Conservation (phyloP, 176 grass and related monocot species). For the Aegilops sharonensis region DNA sequence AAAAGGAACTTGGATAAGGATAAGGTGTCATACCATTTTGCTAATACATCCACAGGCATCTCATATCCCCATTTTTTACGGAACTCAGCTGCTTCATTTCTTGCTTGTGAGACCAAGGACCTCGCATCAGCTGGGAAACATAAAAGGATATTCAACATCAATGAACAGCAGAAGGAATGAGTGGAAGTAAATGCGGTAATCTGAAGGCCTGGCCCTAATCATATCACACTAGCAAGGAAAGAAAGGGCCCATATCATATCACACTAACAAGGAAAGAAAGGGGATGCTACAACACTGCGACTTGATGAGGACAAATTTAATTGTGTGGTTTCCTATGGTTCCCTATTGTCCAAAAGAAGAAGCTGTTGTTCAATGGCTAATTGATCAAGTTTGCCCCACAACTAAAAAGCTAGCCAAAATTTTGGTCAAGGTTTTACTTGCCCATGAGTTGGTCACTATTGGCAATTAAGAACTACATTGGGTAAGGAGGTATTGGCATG, state of each 20-base stretch:
- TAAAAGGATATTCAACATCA: neutral
- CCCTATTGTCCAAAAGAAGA: neutral
- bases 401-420: neutral
- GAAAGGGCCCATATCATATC: neutral
- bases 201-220: neutral
- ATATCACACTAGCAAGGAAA: neutral
- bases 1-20: neutral
- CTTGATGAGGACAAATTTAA: neutral
- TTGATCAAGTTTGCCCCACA: neutral
- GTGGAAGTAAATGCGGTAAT: neutral
- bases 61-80: constrained; percentile 99
- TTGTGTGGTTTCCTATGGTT: neutral
- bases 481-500: neutral
- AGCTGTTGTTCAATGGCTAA: neutral
- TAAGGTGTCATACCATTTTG: constrained; percentile 64
- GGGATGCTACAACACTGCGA: neutral
- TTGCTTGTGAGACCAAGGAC: constrained; percentile 96
- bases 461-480: neutral
- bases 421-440: no score
- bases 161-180: neutral
- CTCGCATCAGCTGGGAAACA: constrained; percentile 83
- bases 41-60: constrained; percentile 93
- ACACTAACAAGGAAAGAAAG: neutral
- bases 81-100: constrained; percentile 97
- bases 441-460: no score